phyloP scores from a whole-genome alignment of 2,329 filamentous ascomycete genomes.

The Epicoccum nigrum region DNA sequence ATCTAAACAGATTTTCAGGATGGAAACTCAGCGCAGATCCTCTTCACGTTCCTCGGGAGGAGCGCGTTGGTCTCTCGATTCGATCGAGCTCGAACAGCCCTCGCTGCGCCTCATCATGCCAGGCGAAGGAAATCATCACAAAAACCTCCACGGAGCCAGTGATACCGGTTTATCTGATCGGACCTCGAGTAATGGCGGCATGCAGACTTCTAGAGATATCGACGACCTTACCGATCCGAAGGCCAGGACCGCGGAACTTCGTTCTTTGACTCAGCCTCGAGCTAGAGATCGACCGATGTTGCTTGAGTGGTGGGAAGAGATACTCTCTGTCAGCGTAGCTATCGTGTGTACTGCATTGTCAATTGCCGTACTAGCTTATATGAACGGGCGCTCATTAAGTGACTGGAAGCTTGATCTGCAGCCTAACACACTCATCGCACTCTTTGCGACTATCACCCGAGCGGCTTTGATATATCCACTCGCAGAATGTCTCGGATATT shows the following conservation, averaged over 20 bases:
- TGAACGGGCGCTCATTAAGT: neutral
- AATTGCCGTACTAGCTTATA: neutral
- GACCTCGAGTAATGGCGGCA: neutral
- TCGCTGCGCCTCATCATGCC: no score
- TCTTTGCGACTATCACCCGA: neutral
- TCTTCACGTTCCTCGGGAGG: no score
- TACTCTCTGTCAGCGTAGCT: neutral
- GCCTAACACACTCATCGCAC: neutral
- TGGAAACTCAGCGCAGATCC: no score
- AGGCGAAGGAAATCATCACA: no score
- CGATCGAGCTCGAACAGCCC: no score
- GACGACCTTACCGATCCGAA: neutral
- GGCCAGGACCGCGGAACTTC: neutral
- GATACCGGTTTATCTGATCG: no score
- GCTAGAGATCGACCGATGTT: neutral
- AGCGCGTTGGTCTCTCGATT: no score
- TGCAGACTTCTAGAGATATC: neutral
- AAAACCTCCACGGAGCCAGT: no score
- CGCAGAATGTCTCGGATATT: neutral
- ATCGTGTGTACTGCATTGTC: neutral
- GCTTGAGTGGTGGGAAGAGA: neutral
- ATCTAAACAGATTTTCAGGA: no score
- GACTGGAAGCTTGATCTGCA: neutral
- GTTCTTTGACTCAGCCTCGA: neutral
- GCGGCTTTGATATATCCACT: neutral